Percentiles rank a stretch among this genome's conserved stretches.
Evolutionary conservation across 2,329 filamentous ascomycete species (phyloP).

Genomic region (Paracoccidioides brasiliensis): DNA sequence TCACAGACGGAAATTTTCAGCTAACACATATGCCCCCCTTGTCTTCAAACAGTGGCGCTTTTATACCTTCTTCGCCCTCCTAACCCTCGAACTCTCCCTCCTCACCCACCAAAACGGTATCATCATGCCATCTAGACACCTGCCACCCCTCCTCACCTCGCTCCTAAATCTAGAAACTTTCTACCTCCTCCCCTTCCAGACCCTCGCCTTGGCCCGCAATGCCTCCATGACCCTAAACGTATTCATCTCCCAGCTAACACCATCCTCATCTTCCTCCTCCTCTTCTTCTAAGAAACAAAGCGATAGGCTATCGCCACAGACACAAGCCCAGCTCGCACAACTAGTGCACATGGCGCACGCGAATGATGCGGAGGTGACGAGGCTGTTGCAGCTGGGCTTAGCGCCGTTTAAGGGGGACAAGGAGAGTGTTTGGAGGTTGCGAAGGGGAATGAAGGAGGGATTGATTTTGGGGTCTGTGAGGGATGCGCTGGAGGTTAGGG

Average conservation of each 20-base stretch:
- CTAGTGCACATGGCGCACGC: conserved; percentile 48
- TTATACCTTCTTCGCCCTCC: conserved; percentile 40
- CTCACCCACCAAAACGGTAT: conserved; percentile 39
- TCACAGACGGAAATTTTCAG: too few species aligned
- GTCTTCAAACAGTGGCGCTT: conserved; percentile 35
- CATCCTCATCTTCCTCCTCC: conserved; percentile 39
- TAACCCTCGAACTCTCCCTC: conserved; percentile 44
- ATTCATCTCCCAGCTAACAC: conserved; percentile 67
- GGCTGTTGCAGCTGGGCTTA: conserved; percentile 64
- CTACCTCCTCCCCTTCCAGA: conserved; percentile 63
- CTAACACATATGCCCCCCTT: conserved; percentile 2
- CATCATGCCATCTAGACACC: conserved; percentile 23
- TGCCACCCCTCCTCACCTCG: conserved; percentile 19
- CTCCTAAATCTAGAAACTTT: conserved; percentile 35
- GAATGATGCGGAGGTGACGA: conserved; percentile 54
- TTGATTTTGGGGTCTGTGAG: conserved; percentile 75
- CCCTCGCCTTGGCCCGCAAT: conserved; percentile 61
- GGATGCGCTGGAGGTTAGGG: conserved; percentile 66
- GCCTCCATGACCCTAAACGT: conserved; percentile 68
- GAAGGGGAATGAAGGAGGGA: conserved; percentile 68
- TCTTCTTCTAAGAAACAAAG: conserved; percentile 21
- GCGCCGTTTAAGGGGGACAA: conserved; percentile 67
- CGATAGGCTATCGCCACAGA: conserved; percentile 32
- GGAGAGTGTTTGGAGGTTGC: conserved; percentile 49
- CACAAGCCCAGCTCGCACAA: conserved; percentile 51